Conservation (phyloP, 768 basidiomycete species). For the Candolleomyces eurysporus region DNA sequence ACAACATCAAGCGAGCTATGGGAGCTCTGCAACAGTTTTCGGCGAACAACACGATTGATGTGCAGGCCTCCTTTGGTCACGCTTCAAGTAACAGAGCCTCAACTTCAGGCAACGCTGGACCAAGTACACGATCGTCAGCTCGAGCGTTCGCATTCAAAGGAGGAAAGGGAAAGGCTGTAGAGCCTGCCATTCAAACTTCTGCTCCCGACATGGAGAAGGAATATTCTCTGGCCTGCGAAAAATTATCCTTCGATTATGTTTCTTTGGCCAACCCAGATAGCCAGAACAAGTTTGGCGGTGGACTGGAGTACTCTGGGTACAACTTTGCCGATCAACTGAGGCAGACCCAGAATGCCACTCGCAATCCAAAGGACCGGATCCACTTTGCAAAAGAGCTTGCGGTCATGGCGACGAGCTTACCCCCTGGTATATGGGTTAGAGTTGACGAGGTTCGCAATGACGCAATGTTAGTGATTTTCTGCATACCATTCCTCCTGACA, state of each 20-base stretch:
- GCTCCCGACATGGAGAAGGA: slow-evolving; percentile 34
- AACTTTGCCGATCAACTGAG: slow-evolving; percentile 32
- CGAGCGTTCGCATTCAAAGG: slow-evolving; percentile 6
- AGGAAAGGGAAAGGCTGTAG: slow-evolving; percentile 29
- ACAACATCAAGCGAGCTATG: slow-evolving; percentile 50
- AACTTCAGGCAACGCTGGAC: neutral
- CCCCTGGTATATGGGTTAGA: slow-evolving; percentile 54
- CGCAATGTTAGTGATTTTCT: slow-evolving; percentile 39
- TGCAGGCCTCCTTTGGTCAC: slow-evolving; percentile 1
- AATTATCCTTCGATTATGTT: slow-evolving; percentile 46
- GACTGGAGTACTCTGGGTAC: slow-evolving; percentile 28
- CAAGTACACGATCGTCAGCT: neutral
- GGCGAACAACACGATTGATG: slow-evolving; percentile 10
- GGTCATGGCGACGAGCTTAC: slow-evolving; percentile 53
- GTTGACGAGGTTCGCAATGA: slow-evolving; percentile 59
- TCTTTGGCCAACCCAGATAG: slow-evolving; percentile 20
- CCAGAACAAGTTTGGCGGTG: slow-evolving; percentile 11
- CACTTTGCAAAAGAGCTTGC: slow-evolving; percentile 59
- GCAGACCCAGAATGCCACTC: slow-evolving; percentile 34
- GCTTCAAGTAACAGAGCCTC: neutral
- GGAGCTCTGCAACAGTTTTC: slow-evolving; percentile 27
- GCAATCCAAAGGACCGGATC: slow-evolving; percentile 45
- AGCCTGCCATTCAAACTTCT: slow-evolving; percentile 9
- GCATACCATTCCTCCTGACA: slow-evolving; percentile 1
- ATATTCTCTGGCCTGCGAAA: slow-evolving; percentile 45